Conservation (phyloP, 148 eudicot genomes). For the Suaeda aralocaspica region DNA sequence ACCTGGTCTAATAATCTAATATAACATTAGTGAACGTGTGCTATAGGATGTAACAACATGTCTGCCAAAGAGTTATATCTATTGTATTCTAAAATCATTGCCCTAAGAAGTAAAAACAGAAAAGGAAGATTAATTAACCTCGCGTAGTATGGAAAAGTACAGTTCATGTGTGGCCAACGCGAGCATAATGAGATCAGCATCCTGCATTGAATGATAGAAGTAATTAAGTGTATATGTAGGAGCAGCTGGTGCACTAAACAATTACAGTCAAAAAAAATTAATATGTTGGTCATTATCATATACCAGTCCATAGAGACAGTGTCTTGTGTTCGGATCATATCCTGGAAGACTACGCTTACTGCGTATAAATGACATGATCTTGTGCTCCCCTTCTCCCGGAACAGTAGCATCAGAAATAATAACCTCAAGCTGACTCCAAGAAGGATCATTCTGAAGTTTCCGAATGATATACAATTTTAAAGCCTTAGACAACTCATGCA, state of each 20-base stretch:
- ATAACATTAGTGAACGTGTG: too few relatives aligned
- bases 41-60: too few relatives aligned
- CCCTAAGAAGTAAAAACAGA: not conserved
- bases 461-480: slow-evolving; percentile 57
- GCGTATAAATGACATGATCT: slow-evolving; percentile 86
- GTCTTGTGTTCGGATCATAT: slow-evolving; percentile 85
- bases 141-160: slow-evolving; percentile 91
- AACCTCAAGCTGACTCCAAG: slow-evolving; percentile 85
- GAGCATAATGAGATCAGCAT: slow-evolving; percentile 89
- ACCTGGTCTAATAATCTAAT: too few relatives aligned
- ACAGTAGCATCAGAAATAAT: slow-evolving; percentile 92
- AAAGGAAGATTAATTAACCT: slow-evolving; percentile 39
- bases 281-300: not conserved
- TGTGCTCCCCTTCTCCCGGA: slow-evolving; percentile 99
- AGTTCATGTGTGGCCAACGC: slow-evolving; percentile 92
- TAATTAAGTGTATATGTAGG: not conserved
- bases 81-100: too few relatives aligned
- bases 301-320: slow-evolving; percentile 97
- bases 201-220: slow-evolving; percentile 31
- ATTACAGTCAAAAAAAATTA: not conserved
- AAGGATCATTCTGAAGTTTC: slow-evolving; percentile 72
- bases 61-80: too few relatives aligned
- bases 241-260: not conserved
- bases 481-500: slow-evolving; percentile 75
- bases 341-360: slow-evolving; percentile 78